Percentiles rank a stretch among this genome's conserved stretches.
Conservation (phyloP, 2,329 filamentous ascomycete species). For the Xylariaceae sp. region DNA sequence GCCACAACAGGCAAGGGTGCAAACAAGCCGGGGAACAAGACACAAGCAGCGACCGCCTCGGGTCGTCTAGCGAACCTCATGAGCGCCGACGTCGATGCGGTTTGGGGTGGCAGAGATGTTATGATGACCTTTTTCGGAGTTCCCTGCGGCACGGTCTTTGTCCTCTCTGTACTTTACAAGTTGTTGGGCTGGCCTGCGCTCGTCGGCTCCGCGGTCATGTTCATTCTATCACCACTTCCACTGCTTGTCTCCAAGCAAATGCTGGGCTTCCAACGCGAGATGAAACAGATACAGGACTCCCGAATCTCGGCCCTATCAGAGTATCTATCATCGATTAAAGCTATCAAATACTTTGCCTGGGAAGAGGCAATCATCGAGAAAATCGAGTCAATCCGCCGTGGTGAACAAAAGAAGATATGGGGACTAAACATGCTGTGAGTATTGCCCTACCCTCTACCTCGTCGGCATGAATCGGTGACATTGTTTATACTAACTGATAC, state of each 20-base stretch:
- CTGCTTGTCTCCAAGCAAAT: slow-evolving; percentile 45
- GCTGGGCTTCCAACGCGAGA: slow-evolving; percentile 45
- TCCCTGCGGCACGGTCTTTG: slow-evolving; percentile 42
- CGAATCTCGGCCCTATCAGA: slow-evolving; percentile 54
- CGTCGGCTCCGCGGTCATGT: slow-evolving; percentile 44
- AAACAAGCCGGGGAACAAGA: slow-evolving; percentile 24
- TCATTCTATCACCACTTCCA: slow-evolving; percentile 46
- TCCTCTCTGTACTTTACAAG: slow-evolving; percentile 47
- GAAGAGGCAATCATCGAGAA: slow-evolving; percentile 48
- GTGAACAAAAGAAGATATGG: slow-evolving; percentile 53
- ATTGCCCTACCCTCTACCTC: background rate
- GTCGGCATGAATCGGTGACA: background rate
- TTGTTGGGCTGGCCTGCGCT: slow-evolving; percentile 52
- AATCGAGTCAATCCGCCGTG: slow-evolving; percentile 43
- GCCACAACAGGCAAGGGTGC: slow-evolving; percentile 25
- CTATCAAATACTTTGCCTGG: slow-evolving; percentile 58
- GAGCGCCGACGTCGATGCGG: slow-evolving; percentile 53
- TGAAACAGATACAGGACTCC: slow-evolving; percentile 50
- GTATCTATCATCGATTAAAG: slow-evolving; percentile 52
- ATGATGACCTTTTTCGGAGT: slow-evolving; percentile 42
- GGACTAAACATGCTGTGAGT: slow-evolving; percentile 44
- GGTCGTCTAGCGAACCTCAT: slow-evolving; percentile 52
- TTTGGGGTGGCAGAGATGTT: slow-evolving; percentile 47
- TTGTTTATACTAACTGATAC: slow-evolving; percentile 1
- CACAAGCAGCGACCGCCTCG: slow-evolving; percentile 39